Evolutionary conservation across 2,329 filamentous ascomycete genomes (phyloP).

Genomic region (Lachnellula subtilissima): DNA sequence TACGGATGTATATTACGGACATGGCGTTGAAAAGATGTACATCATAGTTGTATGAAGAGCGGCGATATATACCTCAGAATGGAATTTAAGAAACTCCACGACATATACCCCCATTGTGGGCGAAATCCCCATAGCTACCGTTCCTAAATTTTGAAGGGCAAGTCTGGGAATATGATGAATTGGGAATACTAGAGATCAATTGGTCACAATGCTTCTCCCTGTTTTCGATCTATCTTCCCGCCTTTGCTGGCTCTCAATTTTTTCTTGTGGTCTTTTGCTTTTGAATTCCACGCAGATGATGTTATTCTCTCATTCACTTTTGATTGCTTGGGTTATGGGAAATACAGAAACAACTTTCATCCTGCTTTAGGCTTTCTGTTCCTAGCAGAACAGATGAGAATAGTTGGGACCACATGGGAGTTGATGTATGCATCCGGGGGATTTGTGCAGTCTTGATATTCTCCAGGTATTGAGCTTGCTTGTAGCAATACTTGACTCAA

Average conservation of each 20-base stretch:
- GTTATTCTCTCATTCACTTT: neutral
- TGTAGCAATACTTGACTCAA: neutral
- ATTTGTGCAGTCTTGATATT: neutral
- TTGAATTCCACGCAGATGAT: too few species aligned
- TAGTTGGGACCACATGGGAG: neutral
- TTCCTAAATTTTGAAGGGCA: neutral
- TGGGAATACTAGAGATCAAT: too few species aligned
- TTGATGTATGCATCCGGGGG: neutral
- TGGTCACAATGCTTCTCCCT: too few species aligned
- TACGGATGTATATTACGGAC: conserved; percentile 9
- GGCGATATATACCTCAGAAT: neutral
- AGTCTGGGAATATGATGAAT: neutral
- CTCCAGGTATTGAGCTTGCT: neutral
- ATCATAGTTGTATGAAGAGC: conserved; percentile 10
- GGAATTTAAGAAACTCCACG: neutral
- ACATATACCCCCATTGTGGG: neutral
- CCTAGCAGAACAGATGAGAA: neutral
- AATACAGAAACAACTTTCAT: neutral
- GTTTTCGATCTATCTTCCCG: too few species aligned
- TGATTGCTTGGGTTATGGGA: neutral
- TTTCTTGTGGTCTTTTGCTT: too few species aligned
- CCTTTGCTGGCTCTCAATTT: too few species aligned
- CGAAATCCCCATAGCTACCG: neutral
- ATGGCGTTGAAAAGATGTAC: conserved; percentile 14
- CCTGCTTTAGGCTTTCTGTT: neutral